A percentile compares a stretch with the other conserved stretches of the same genome.
These are phyloP conservation scores for Hyaloscypha finlandica DNA, from an alignment of 495 filamentous ascomycete species.

Conservation along the genomic window DNA sequence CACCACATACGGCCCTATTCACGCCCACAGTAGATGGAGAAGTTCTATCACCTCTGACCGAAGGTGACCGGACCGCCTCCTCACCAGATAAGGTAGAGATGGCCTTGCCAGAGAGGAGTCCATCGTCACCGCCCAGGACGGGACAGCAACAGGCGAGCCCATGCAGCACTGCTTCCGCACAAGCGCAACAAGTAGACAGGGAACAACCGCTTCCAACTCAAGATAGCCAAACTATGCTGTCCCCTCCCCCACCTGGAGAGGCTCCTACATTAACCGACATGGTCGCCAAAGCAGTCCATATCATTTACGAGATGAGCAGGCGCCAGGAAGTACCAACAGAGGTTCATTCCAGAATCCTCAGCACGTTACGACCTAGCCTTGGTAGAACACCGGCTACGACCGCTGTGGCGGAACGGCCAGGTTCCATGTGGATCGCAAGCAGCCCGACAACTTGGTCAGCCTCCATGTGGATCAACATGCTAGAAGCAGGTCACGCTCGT, in stretches of 20 bases:
- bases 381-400: not conserved
- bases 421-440: slow-evolving; percentile 4
- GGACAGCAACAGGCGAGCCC: not conserved
- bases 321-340: slow-evolving; percentile 1
- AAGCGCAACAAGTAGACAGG: slow-evolving; percentile 2
- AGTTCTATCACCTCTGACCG: slow-evolving; percentile 10
- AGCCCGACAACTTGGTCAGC: slow-evolving; percentile 11
- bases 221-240: slow-evolving; percentile 8
- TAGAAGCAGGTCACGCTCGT: slow-evolving; percentile 21
- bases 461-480: slow-evolving; percentile 20
- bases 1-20: slow-evolving; percentile 4
- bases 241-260: not conserved
- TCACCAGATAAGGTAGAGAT: slow-evolving; percentile 9
- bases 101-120: slow-evolving; percentile 1
- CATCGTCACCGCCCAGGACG: not conserved
- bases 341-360: slow-evolving; percentile 6
- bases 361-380: slow-evolving; percentile 7
- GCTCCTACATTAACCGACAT: not conserved
- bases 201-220: slow-evolving; percentile 8
- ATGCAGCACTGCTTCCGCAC: not conserved
- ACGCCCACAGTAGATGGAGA: slow-evolving; percentile 4
- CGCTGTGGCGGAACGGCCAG: not conserved
- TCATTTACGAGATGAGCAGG: slow-evolving; percentile 4
- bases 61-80: not conserved
- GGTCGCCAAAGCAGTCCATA: slow-evolving; percentile 2